Conservation (phyloP, 2,329 filamentous ascomycete genomes). For the Hypoxylon sp. region DNA sequence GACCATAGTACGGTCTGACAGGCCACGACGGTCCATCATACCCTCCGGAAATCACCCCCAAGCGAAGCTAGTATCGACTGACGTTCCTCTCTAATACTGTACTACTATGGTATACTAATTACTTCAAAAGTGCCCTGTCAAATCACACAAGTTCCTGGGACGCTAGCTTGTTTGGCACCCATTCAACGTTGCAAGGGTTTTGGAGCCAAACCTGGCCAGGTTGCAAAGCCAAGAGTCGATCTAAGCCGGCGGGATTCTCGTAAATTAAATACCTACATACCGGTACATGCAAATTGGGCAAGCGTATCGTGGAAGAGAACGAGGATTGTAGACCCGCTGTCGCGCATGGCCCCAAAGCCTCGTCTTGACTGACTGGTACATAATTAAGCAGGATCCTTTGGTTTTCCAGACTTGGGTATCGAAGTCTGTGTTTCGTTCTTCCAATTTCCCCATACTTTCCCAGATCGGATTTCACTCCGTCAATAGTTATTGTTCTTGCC, state of each 20-base stretch:
- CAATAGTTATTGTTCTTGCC: constrained; percentile 44
- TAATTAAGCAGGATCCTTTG: constrained; percentile 49
- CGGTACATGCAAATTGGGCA: constrained; percentile 45
- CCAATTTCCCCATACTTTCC: constrained; percentile 42
- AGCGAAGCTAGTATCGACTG: constrained; percentile 40
- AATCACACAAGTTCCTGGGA: constrained; percentile 46
- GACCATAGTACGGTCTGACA: constrained; percentile 26
- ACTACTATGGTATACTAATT: neutral
- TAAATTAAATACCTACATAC: constrained; percentile 49
- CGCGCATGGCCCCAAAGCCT: constrained; percentile 54
- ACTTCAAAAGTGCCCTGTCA: constrained; percentile 37
- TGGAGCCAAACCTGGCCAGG: constrained; percentile 48
- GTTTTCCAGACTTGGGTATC: constrained; percentile 45
- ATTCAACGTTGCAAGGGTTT: constrained; percentile 47
- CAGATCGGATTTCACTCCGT: constrained; percentile 44
- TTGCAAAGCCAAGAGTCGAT: constrained; percentile 48
- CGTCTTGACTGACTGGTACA: constrained; percentile 54
- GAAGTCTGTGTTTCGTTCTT: constrained; percentile 46
- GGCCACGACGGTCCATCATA: constrained; percentile 40
- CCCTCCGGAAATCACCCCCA: constrained; percentile 43
- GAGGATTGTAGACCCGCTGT: constrained; percentile 50
- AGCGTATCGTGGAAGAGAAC: constrained; percentile 45
- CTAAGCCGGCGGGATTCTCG: constrained; percentile 47
- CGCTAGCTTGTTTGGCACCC: constrained; percentile 47
- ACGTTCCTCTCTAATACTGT: constrained; percentile 34